Evolutionary conservation across 2,329 filamentous ascomycete genomes (phyloP).

Genomic region (Pseudogymnoascus sp.): DNA sequence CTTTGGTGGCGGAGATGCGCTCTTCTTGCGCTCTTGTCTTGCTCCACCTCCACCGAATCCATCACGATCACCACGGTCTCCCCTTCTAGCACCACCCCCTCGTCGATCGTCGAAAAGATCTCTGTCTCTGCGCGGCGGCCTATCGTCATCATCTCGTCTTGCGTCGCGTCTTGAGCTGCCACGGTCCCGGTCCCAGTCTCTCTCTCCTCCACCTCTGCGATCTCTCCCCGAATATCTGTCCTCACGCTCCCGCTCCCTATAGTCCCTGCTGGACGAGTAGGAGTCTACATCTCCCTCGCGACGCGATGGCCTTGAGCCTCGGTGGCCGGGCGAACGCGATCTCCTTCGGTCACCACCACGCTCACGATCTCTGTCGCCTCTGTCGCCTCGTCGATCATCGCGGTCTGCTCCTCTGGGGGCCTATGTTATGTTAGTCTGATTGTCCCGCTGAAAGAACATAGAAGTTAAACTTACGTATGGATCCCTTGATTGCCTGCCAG

Average conservation of each 20-base stretch:
- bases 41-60: slow-evolving; percentile 38
- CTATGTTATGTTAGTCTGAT: slow-evolving; percentile 20
- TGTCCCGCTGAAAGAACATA: slow-evolving; percentile 8
- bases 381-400: slow-evolving; percentile 33
- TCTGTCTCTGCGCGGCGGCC: slow-evolving; percentile 44
- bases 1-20: slow-evolving; percentile 72
- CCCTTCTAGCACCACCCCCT: slow-evolving; percentile 38
- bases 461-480: slow-evolving; percentile 38
- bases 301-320: slow-evolving; percentile 54
- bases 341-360: slow-evolving; percentile 58
- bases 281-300: slow-evolving; percentile 72
- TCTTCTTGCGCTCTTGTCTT: slow-evolving; percentile 46
- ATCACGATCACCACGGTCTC: slow-evolving; percentile 31
- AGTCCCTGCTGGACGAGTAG: slow-evolving; percentile 88
- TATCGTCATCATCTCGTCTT: slow-evolving; percentile 59
- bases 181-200: slow-evolving; percentile 69
- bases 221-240: slow-evolving; percentile 75
- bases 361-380: slow-evolving; percentile 39
- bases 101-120: slow-evolving; percentile 57
- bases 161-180: slow-evolving; percentile 52
- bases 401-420: slow-evolving; percentile 23
- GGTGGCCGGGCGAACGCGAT: slow-evolving; percentile 77
- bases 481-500: slow-evolving; percentile 43
- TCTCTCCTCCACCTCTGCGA: slow-evolving; percentile 53
- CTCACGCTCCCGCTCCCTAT: slow-evolving; percentile 87